Percentiles rank a stretch among this genome's conserved stretches.
phyloP scores from a whole-genome alignment of 2,329 filamentous ascomycete genomes.

The Aspergillus sp. region DNA sequence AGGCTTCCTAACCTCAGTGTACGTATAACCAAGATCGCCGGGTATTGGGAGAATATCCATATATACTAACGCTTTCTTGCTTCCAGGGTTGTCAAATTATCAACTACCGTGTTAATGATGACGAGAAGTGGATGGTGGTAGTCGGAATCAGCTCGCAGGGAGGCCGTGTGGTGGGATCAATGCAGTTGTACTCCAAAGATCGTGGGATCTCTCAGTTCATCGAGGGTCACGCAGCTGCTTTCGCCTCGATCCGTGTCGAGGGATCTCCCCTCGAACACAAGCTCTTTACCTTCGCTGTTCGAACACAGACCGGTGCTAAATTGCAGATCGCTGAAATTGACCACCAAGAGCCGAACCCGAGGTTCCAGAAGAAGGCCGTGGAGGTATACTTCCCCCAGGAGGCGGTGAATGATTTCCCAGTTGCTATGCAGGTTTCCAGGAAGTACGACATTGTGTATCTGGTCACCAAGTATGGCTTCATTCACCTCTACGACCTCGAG shows the following conservation, averaged over 20 bases:
- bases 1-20: conserved; percentile 86
- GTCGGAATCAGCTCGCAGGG: conserved; percentile 94
- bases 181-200: conserved; percentile 96
- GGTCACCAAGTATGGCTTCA: conserved; percentile 98
- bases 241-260: conserved; percentile 85
- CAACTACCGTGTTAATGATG: conserved; percentile 95
- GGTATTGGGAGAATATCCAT: neutral
- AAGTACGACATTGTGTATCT: conserved; percentile 97
- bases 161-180: conserved; percentile 88
- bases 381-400: conserved; percentile 97
- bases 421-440: conserved; percentile 93
- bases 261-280: conserved; percentile 89
- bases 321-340: conserved; percentile 98
- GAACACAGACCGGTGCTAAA: conserved; percentile 86
- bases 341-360: conserved; percentile 82
- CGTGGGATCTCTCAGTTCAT: conserved; percentile 97
- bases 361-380: conserved; percentile 92
- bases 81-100: conserved; percentile 92
- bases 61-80: conserved; percentile 10
- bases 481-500: conserved; percentile 97
- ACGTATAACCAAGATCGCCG: conserved; percentile 40
- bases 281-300: conserved; percentile 94
- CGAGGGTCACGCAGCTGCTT: conserved; percentile 93
- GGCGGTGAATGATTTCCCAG: conserved; percentile 94
- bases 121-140: conserved; percentile 97